Evolutionary conservation across 768 basidiomycete genomes (phyloP), one percentile per base, ranked within the genome.

Genomic region (Guyanaporus albipodus): DNA sequence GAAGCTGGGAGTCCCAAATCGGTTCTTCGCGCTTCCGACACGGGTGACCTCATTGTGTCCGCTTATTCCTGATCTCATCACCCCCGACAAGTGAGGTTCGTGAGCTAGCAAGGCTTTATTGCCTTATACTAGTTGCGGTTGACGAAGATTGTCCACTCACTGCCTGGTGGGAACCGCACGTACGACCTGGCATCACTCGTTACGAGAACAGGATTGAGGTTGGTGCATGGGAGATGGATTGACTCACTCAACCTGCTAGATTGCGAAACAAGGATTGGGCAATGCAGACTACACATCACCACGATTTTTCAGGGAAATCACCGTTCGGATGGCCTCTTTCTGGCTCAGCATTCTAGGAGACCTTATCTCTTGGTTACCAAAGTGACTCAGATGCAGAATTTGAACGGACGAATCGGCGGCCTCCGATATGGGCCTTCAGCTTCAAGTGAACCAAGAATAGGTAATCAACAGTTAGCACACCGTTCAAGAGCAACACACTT

Each of bases 401-500:
- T 79, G 28, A 66, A 74, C 34, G 52, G 63, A 19, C 54, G 63
- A 44, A 66, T 18, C 21, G 39, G 19, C 40, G 57, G 6, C 40
- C 50, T 21, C 15, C 23, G 21, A 31, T 21, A 3, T 32, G 1
- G 3, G 59, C 64, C 46, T 75, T 80, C 56, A 66, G 72, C 23
- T 76, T 82, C 62, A 74, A 73, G 61, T 40, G 40, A 52, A 21
- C 6, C 61, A 46, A 42, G 21, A 11, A 32, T 63, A 11, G 61
- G 61, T 9, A 69, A 66, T 8, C n/a, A n/a, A 68, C 70, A 14
- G 70, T 78, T 59, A 58, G 78, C 7, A 67, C 67, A 52, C 58
- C 81, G 24, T 80, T 78, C 44, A 78, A 78, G 38, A 60, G 61
- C 8, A 62, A 80, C 58, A 56, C 51, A 1, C 67, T 80, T 56